Evolutionary conservation across 208 protist species (phyloP), one percentile per base, ranked within the genome.

Genomic region (Acanthamoeba comandoni): DNA sequence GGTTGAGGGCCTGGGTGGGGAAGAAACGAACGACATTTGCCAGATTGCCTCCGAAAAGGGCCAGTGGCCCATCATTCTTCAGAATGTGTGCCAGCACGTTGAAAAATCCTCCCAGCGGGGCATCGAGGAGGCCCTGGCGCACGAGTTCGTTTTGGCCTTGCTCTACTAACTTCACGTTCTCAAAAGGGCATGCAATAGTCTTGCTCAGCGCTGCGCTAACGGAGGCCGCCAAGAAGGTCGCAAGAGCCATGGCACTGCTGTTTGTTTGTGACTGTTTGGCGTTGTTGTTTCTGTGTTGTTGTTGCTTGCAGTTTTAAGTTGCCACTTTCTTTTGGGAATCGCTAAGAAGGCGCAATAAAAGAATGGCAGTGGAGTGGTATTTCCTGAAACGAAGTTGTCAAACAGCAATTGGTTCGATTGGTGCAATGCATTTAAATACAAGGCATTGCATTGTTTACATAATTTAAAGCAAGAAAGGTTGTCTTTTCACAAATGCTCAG

Each of bases 1-100:
- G 98, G 97, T 99, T 99, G 82, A 99, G 96, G 19, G 98, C 98
- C 96, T 99, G 98, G 55, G 98, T 99, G 84, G 98, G 98, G 96
- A 99, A 99, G 96, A 99, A 99, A 82, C 98, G 96, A 82, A 99
- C 92, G 24, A 98, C 94, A 94, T 99, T 99, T 26, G 97, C 96
- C 24, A 97, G 82, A 96, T 98, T 99, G 86, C 98, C 98, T 92
- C 98, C 96, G 48, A 17, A 99, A 87, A 99, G 97, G 48, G 98
- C 91, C 49, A 93, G 92, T 29, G 98, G 60, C 91, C 98, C 98
- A 94, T 99, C 95, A 77, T 97, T 97, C 57, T 86, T 93, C 57
- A 95, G 39, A 43, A 98, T 97, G 90, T 97, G 97, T 26, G 35
- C 87, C 91, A 99, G 97, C 95, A 97, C 98, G 94, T 99, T 96